Conservation (phyloP, 129 eudicot species). For the Rutidosis leptorrhynchoides region DNA sequence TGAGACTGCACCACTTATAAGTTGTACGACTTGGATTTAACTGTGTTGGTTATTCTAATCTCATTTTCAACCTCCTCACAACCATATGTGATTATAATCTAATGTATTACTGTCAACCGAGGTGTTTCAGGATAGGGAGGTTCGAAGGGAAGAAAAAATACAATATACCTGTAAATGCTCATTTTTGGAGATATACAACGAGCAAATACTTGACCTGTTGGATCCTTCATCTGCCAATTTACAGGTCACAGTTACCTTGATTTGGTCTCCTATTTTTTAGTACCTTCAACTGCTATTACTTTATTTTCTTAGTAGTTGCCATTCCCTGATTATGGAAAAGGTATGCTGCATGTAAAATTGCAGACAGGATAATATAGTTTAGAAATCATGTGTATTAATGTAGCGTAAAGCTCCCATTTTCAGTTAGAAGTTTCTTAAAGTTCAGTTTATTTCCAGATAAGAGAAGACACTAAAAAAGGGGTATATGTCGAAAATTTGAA, state of each 20-base stretch:
- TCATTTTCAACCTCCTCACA: background rate
- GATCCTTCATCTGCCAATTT: conserved; percentile 88
- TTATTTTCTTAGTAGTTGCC: background rate
- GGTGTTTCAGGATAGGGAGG: conserved; percentile 75
- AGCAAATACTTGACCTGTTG: conserved; percentile 89
- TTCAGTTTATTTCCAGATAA: conserved; percentile 49
- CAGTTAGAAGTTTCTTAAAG: background rate
- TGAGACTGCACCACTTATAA: background rate
- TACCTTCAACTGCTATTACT: conserved; percentile 15
- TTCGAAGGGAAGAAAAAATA: conserved; percentile 87
- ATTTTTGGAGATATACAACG: conserved; percentile 90
- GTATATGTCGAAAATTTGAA: conserved; percentile 84
- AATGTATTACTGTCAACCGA: conserved; percentile 7
- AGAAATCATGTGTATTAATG: background rate
- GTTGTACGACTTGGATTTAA: background rate
- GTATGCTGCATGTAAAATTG: background rate
- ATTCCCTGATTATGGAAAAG: background rate
- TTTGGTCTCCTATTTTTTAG: conserved; percentile 5
- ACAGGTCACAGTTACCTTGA: conserved; percentile 46
- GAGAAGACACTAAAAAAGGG: conserved; percentile 96
- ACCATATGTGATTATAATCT: conserved; percentile 1
- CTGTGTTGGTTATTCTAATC: background rate
- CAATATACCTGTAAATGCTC: conserved; percentile 90
- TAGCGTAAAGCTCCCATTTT: conserved; percentile 4
- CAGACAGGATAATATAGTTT: conserved; percentile 2